Conservation (phyloP, 2,329 filamentous ascomycete species). For the Oidium heveae region DNA sequence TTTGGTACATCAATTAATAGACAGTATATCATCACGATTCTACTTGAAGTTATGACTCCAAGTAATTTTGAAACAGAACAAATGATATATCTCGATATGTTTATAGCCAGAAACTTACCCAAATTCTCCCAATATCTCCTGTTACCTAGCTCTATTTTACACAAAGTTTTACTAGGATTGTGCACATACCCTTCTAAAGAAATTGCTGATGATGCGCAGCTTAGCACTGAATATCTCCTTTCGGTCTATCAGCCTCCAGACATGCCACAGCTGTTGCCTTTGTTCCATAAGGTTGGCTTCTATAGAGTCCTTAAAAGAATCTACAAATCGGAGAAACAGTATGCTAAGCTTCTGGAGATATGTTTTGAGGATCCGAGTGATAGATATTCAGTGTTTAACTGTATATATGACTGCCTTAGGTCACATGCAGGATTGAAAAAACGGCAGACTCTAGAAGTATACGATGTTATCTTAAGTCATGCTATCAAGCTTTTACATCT, state of each 20-base stretch:
- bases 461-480: conserved; percentile 30
- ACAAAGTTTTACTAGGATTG: conserved; percentile 54
- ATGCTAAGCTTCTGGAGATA: conserved; percentile 47
- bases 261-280: conserved; percentile 45
- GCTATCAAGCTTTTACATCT: conserved; percentile 30
- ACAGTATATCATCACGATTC: conserved; percentile 76
- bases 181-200: conserved; percentile 64
- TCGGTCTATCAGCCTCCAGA: conserved; percentile 84
- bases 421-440: conserved; percentile 34
- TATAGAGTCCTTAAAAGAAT: conserved; percentile 79
- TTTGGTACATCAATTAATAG: conserved; percentile 55
- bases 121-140: conserved; percentile 94
- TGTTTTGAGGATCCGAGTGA: conserved; percentile 73
- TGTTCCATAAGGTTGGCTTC: conserved; percentile 60
- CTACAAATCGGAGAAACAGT: conserved; percentile 58
- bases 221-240: conserved; percentile 88
- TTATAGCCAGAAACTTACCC: conserved; percentile 79
- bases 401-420: conserved; percentile 50
- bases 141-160: conserved; percentile 63
- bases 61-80: conserved; percentile 53
- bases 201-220: conserved; percentile 74
- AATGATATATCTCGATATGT: conserved; percentile 94
- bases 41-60: conserved; percentile 71
- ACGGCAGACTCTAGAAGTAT: conserved; percentile 49
- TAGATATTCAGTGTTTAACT: conserved; percentile 49